phyloP scores from a whole-genome alignment of 2,329 filamentous ascomycete species.

The Chalara sp. region DNA sequence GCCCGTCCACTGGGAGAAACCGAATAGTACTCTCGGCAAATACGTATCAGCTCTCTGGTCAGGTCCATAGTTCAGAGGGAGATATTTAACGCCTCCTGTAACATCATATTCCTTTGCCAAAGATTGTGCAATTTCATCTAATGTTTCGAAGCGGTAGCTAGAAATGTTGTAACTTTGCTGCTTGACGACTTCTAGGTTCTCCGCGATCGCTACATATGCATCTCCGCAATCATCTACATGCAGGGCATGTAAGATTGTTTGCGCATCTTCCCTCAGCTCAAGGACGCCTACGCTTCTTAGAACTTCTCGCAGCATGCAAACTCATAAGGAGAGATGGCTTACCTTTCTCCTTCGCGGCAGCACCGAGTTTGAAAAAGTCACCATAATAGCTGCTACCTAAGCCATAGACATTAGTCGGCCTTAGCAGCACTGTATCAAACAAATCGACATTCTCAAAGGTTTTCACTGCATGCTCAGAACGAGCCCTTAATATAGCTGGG shows the following conservation, averaged over 20 bases:
- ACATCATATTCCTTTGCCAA: conserved; percentile 36
- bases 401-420: conserved; percentile 42
- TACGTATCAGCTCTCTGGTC: too few relatives aligned
- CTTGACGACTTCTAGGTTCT: conserved; percentile 17
- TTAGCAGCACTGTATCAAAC: conserved; percentile 37
- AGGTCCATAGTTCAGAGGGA: too few relatives aligned
- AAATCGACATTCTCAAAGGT: conserved; percentile 32
- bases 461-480: conserved; percentile 28
- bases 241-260: conserved; percentile 37
- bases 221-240: conserved; percentile 44
- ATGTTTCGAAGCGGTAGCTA: conserved; percentile 36
- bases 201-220: conserved; percentile 39
- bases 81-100: conserved; percentile 2
- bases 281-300: conserved; percentile 15
- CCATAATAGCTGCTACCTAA: conserved; percentile 33
- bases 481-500: conserved; percentile 20
- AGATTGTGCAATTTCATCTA: conserved; percentile 31
- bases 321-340: background rate
- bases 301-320: too few relatives aligned
- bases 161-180: conserved; percentile 42
- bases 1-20: too few relatives aligned
- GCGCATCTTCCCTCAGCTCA: conserved; percentile 27
- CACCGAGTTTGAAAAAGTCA: conserved; percentile 13
- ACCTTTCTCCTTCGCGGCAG: conserved; percentile 23
- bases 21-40: too few relatives aligned